Conservation (phyloP, 2,329 filamentous ascomycete genomes). For the Neoscytalidium dimidiatum region DNA sequence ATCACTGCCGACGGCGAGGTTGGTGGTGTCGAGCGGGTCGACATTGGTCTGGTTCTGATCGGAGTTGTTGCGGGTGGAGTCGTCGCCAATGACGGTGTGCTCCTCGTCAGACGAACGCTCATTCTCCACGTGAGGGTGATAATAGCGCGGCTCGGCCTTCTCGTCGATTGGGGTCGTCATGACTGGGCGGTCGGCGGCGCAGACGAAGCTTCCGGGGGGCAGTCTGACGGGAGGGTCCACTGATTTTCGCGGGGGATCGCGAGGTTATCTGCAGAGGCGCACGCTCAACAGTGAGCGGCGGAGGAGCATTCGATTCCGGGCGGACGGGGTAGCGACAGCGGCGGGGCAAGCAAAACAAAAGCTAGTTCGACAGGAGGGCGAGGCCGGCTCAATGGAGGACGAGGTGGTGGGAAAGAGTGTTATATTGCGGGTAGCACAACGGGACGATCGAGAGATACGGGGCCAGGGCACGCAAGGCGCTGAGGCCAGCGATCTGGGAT, state of each 20-base stretch:
- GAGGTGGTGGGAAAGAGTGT: background rate
- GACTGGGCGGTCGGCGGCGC: constrained; percentile 7
- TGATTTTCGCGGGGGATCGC: constrained; percentile 19
- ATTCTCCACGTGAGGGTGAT: constrained; percentile 28
- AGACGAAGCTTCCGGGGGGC: background rate
- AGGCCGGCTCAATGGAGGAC: background rate
- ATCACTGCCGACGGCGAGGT: constrained; percentile 32
- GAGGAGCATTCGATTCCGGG: background rate
- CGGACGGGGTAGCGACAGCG: background rate
- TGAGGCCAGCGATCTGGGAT: constrained; percentile 14
- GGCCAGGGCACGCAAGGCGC: constrained; percentile 8
- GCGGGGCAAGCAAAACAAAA: background rate
- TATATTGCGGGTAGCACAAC: constrained; percentile 18
- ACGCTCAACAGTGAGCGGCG: background rate
- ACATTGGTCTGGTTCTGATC: constrained; percentile 1
- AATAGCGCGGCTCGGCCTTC: constrained; percentile 38
- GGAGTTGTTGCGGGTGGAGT: constrained; percentile 32
- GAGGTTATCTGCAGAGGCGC: constrained; percentile 2
- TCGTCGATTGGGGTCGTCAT: constrained; percentile 42
- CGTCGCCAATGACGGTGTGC: constrained; percentile 40
- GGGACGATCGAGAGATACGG: constrained; percentile 19
- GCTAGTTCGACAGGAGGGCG: background rate
- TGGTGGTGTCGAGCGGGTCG: background rate
- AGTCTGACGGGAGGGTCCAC: background rate
- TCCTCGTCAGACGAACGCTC: constrained; percentile 36